Evolutionary conservation across 441 rosid species (phyloP).

Genomic region (Populus hybrid): DNA sequence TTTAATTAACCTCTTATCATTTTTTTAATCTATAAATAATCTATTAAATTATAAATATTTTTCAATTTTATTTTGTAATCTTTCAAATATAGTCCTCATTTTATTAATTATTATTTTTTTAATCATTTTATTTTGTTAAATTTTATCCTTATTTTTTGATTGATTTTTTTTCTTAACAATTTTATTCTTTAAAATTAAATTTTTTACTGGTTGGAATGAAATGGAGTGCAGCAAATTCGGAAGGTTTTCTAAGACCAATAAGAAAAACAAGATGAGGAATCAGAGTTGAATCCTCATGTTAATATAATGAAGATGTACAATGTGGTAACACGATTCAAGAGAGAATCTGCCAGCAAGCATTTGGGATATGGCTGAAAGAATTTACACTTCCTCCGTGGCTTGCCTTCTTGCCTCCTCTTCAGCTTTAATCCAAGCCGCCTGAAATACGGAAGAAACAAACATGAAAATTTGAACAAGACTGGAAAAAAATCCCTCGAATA

Average conservation of each 20-base stretch:
- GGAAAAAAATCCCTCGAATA: neutral
- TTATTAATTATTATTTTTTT: no score
- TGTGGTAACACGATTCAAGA: neutral
- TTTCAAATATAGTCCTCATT: no score
- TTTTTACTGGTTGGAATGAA: neutral
- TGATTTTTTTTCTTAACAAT: no score
- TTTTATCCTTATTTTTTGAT: no score
- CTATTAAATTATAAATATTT: no score
- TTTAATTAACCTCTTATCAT: no score
- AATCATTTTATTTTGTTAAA: no score
- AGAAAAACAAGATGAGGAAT: neutral
- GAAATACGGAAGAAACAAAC: constrained; percentile 4
- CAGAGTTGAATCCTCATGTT: neutral
- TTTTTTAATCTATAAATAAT: no score
- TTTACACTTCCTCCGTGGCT: constrained; percentile 18
- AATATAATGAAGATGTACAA: neutral
- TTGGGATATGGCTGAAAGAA: neutral
- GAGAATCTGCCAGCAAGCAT: neutral
- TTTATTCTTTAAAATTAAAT: no score
- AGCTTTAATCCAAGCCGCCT: constrained; percentile 89
- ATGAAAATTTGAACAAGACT: neutral
- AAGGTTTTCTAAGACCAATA: neutral
- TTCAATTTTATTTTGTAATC: no score
- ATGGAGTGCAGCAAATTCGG: neutral
- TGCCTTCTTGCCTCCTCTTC: constrained; percentile 72